Evolutionary conservation across 257 asterid genomes (phyloP).

Genomic region (Orobanche coerulescens): DNA sequence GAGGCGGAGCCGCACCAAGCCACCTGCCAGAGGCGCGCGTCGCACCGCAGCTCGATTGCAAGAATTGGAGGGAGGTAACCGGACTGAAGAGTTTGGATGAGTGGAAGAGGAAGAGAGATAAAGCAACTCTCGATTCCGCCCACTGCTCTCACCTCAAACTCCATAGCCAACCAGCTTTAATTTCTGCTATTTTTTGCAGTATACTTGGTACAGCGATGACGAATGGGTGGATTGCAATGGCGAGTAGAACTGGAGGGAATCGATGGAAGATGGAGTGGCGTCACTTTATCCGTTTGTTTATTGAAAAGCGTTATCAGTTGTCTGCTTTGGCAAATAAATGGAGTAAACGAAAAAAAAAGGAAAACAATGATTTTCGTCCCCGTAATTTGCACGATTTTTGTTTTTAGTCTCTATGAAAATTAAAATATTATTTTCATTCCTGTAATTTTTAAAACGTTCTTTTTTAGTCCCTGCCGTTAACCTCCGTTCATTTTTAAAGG

Average conservation of each 20-base stretch:
- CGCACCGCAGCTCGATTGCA: slow-evolving; percentile 64
- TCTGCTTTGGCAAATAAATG: too few species aligned
- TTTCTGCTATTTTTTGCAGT: not conserved
- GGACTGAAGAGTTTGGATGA: slow-evolving; percentile 75
- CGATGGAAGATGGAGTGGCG: not conserved
- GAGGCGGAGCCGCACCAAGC: slow-evolving; percentile 95
- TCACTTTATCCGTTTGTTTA: slow-evolving; percentile 16
- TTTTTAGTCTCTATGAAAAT: too few species aligned
- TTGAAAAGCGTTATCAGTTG: slow-evolving; percentile 24
- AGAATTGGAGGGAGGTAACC: slow-evolving; percentile 87
- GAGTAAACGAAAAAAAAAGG: too few species aligned
- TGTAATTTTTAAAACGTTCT: too few species aligned
- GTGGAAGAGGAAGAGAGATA: slow-evolving; percentile 66
- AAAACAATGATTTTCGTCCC: too few species aligned
- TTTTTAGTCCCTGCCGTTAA: too few species aligned
- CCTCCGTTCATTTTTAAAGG: too few species aligned
- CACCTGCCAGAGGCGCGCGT: slow-evolving; percentile 51
- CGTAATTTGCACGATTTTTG: too few species aligned
- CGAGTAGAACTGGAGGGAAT: too few species aligned
- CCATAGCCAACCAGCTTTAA: slow-evolving; percentile 40
- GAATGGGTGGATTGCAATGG: too few species aligned
- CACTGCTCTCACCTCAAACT: slow-evolving; percentile 70
- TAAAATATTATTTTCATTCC: too few species aligned
- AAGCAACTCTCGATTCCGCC: slow-evolving; percentile 78
- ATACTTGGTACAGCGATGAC: too few species aligned